These are phyloP conservation scores for Yamadazyma sp. DNA, from an alignment of 1,139 yeast genomes.

Conservation along the genomic window DNA sequence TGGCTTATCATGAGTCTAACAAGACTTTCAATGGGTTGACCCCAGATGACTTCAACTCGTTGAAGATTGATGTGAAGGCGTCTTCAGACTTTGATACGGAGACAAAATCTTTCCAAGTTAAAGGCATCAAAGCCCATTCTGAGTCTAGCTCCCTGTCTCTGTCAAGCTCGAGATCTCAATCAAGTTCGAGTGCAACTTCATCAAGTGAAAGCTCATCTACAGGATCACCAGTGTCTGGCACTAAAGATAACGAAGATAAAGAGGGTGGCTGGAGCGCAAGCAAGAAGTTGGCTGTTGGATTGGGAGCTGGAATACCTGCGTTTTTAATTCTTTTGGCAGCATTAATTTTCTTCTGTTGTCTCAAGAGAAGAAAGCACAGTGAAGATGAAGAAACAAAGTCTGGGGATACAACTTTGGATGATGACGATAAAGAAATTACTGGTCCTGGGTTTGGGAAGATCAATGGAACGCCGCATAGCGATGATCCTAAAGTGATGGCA, in stretches of 20 bases:
- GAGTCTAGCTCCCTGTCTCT: slow-evolving; percentile 12
- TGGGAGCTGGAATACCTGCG: slow-evolving; percentile 83
- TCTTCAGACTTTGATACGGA: slow-evolving; percentile 31
- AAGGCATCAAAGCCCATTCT: slow-evolving; percentile 46
- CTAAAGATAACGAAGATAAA: slow-evolving; percentile 6
- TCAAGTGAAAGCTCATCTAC: slow-evolving; percentile 17
- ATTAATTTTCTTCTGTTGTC: slow-evolving; percentile 59
- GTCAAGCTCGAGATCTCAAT: slow-evolving; percentile 18
- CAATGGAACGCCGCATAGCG: slow-evolving; percentile 11
- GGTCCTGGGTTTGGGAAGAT: slow-evolving; percentile 34
- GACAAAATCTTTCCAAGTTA: slow-evolving; percentile 50
- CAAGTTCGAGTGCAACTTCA: slow-evolving; percentile 12
- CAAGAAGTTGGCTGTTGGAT: slow-evolving; percentile 65
- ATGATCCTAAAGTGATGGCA: slow-evolving; percentile 43
- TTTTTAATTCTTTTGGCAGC: slow-evolving; percentile 48
- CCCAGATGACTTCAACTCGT: slow-evolving; percentile 56
- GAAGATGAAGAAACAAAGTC: slow-evolving; percentile 21
- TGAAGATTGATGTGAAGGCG: slow-evolving; percentile 57
- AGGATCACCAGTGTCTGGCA: slow-evolving; percentile 22
- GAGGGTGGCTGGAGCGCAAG: slow-evolving; percentile 1
- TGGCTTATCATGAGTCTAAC: slow-evolving; percentile 57
- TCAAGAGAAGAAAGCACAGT: slow-evolving; percentile 42
- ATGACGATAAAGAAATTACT: slow-evolving; percentile 23
- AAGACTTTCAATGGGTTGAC: slow-evolving; percentile 67
- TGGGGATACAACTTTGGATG: slow-evolving; percentile 32